phyloP scores from a whole-genome alignment of 2,329 filamentous ascomycete species.

The Stemphylium vesicarium region DNA sequence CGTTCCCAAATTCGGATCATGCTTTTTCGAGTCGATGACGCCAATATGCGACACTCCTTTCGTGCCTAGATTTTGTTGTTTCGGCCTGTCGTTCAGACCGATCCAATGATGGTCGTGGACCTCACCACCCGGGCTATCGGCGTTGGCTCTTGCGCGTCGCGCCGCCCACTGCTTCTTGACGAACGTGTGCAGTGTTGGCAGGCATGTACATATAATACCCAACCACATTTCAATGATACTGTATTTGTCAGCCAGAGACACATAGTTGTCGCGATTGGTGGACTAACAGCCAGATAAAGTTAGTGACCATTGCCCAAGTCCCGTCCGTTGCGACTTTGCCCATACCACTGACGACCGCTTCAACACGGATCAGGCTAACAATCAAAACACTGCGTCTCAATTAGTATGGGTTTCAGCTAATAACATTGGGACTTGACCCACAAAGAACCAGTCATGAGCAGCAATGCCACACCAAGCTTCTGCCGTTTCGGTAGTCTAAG shows the following conservation, averaged over 20 bases:
- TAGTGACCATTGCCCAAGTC: conserved; percentile 22
- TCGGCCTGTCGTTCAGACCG: neutral
- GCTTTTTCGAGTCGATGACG: neutral
- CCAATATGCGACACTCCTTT: neutral
- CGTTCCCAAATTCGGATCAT: neutral
- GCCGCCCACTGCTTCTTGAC: neutral
- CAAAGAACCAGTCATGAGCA: conserved; percentile 26
- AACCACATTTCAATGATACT: conserved; percentile 27
- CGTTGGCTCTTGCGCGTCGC: neutral
- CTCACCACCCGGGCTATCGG: neutral
- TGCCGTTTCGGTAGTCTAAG: conserved; percentile 19
- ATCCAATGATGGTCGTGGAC: neutral
- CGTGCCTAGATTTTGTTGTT: too few relatives aligned
- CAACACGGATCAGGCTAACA: conserved; percentile 22
- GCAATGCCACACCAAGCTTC: conserved; percentile 23
- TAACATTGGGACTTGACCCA: neutral
- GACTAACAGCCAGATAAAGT: conserved; percentile 27
- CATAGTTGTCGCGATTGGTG: too few relatives aligned
- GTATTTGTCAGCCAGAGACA: neutral
- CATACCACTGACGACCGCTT: conserved; percentile 16
- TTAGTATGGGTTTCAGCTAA: neutral
- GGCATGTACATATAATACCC: conserved; percentile 23
- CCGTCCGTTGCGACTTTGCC: conserved; percentile 12
- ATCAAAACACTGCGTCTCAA: conserved; percentile 15
- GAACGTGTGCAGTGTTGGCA: conserved; percentile 20